Base-by-base conservation (phyloP, 2,329 filamentous ascomycete species). In the Pseudogymnoascus sp. region DNA sequence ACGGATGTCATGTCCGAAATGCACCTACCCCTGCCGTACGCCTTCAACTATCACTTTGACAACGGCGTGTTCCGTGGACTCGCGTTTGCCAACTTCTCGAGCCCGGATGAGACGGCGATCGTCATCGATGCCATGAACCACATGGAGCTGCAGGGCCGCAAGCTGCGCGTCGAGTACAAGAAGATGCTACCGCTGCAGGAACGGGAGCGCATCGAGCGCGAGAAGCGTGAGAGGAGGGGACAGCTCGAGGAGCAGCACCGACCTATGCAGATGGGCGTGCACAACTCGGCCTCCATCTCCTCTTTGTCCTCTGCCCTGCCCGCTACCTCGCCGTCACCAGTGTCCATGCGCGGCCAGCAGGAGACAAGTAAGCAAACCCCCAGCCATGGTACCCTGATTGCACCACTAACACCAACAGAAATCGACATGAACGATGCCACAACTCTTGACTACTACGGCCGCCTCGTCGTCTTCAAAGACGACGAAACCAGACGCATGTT, bases 41-140 rank as follows among this genome's bases (percentile, higher is more conserved):
- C 95, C 11, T 99, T 99, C 82, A 99, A 99, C 80, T 97, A 99
- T 73, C 95, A 99, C 76, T 99, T 99, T 73, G 95, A 99, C 74
- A 96, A 96, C 71, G 95, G 95, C 29, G 93, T 99, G 29, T 99
- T 99, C 79, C 84, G 95, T 64, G 95, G 95, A 6, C 81, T 99
- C 61, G 95, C 95, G 1, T 99, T 99, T 78, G 95, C 95, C 73
- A 99, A 99, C 77, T 99, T 97, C 75, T 96, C 95, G 37, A 96
- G 91, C 14, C 86, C 95, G 1, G 90, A 97, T 68, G 95, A 99
- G 76, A 99, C 95, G 0, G 89, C 90, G 11, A 83, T 88, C 60
- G 95, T 97, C 60, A 99, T 99, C 66, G 89, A 96, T 64, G 84
- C 88, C 61, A 89, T 99, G 82, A 99, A 99, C 73, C 92, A 96